Evolutionary conservation across 768 basidiomycete species (phyloP).

Genomic region (Kwoniella bestiolae): DNA sequence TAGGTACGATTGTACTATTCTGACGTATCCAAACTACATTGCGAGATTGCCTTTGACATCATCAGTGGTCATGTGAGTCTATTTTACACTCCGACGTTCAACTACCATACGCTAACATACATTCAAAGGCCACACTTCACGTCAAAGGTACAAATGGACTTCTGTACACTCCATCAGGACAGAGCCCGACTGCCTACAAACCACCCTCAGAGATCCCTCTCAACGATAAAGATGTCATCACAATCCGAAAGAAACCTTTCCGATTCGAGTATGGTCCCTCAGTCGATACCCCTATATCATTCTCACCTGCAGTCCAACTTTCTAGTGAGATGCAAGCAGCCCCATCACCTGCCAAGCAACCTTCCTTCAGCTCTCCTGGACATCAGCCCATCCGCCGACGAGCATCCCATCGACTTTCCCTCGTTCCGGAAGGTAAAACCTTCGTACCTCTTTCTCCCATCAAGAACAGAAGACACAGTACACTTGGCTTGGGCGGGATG

Average conservation of each 20-base stretch:
- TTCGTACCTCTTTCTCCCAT: conserved; percentile 48
- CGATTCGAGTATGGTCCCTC: conserved; percentile 49
- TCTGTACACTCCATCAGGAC: conserved; percentile 28
- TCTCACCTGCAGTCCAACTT: conserved; percentile 24
- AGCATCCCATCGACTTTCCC: conserved; percentile 43
- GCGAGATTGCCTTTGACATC: conserved; percentile 51
- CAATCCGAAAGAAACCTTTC: conserved; percentile 53
- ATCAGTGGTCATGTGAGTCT: conserved; percentile 39
- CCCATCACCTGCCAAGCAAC: background rate
- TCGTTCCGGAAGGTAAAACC: conserved; percentile 41
- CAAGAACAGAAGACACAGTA: conserved; percentile 39
- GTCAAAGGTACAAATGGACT: conserved; percentile 49
- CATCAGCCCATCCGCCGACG: conserved; percentile 22
- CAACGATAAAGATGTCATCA: conserved; percentile 43
- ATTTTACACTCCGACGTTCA: background rate
- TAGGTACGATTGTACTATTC: conserved; percentile 53
- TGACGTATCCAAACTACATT: conserved; percentile 54
- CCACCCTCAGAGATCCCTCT: conserved; percentile 33
- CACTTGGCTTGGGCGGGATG: conserved; percentile 23
- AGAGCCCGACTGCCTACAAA: conserved; percentile 23
- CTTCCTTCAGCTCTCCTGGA: conserved; percentile 9
- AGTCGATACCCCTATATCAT: background rate
- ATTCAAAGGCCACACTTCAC: conserved; percentile 39
- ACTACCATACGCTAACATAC: background rate
- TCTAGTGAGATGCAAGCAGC: background rate